Evolutionary conservation across 768 basidiomycete genomes (phyloP).

Genomic region (Leucocoprinus birnbaumii): DNA sequence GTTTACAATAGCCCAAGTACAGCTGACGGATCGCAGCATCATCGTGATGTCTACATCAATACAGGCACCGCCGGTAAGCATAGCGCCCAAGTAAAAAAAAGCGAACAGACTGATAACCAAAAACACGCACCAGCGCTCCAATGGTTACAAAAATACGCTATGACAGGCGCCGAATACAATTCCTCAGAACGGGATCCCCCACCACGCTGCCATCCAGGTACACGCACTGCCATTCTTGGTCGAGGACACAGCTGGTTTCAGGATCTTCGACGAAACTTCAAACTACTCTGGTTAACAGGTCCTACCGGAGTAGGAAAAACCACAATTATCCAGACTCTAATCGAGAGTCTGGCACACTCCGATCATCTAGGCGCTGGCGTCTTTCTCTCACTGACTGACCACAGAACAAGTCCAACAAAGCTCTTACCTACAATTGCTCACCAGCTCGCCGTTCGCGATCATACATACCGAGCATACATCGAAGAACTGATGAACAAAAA

Average conservation of each 20-base stretch:
- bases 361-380: conserved; percentile 15
- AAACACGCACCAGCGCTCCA: neutral
- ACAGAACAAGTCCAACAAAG: neutral
- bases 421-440: conserved; percentile 20
- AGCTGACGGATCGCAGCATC: too few species aligned
- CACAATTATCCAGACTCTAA: too few species aligned
- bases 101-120: too few species aligned
- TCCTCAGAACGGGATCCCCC: conserved; percentile 13
- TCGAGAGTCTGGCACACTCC: neutral
- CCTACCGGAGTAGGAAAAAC: neutral
- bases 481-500: neutral
- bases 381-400: conserved; percentile 17
- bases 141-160: neutral
- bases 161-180: conserved; percentile 14
- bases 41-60: too few species aligned
- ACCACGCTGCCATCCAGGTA: conserved; percentile 17
- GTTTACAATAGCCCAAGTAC: too few species aligned
- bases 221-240: conserved; percentile 13
- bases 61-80: too few species aligned
- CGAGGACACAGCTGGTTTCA: neutral
- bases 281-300: neutral
- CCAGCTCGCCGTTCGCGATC: conserved; percentile 16
- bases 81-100: too few species aligned
- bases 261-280: too few species aligned
- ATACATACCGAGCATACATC: conserved; percentile 7